phyloP scores from a whole-genome alignment of 148 eudicot species.

The Silene conica region DNA sequence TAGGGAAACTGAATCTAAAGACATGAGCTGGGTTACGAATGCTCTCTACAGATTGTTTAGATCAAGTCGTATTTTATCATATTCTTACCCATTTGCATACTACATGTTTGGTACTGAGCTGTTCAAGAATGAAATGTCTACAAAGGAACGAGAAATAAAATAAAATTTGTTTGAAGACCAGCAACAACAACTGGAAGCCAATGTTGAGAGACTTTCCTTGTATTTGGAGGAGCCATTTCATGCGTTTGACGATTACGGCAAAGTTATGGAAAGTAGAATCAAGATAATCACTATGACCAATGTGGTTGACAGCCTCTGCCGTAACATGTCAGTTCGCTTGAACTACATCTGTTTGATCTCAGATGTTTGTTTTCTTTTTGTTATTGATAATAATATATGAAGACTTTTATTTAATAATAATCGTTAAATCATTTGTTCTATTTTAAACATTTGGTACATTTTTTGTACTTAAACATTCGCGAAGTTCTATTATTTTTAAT shows the following conservation, averaged over 20 bases:
- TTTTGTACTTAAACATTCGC: too few relatives aligned
- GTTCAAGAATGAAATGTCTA: slow-evolving; percentile 48
- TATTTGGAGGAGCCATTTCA: slow-evolving; percentile 58
- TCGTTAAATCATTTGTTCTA: too few relatives aligned
- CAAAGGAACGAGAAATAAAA: slow-evolving; percentile 40
- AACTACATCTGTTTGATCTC: not conserved
- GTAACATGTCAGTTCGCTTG: slow-evolving; percentile 41
- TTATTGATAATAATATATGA: not conserved
- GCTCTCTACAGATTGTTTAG: slow-evolving; percentile 49
- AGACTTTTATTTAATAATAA: too few relatives aligned
- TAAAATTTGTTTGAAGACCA: slow-evolving; percentile 66
- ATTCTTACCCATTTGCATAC: slow-evolving; percentile 68
- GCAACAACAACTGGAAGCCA: slow-evolving; percentile 64
- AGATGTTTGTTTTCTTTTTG: not conserved
- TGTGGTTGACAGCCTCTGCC: slow-evolving; percentile 54
- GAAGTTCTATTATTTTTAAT: too few relatives aligned
- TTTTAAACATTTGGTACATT: too few relatives aligned
- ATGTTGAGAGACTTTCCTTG: slow-evolving; percentile 58
- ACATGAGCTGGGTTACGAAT: slow-evolving; percentile 51
- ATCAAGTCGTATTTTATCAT: slow-evolving; percentile 52
- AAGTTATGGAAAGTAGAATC: slow-evolving; percentile 41
- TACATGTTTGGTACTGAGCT: slow-evolving; percentile 74
- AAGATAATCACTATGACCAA: slow-evolving; percentile 39
- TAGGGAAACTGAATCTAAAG: slow-evolving; percentile 34
- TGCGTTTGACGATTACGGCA: slow-evolving; percentile 28